Base-by-base conservation (phyloP, 768 basidiomycete genomes). In the Psilocybe cyanescens region DNA sequence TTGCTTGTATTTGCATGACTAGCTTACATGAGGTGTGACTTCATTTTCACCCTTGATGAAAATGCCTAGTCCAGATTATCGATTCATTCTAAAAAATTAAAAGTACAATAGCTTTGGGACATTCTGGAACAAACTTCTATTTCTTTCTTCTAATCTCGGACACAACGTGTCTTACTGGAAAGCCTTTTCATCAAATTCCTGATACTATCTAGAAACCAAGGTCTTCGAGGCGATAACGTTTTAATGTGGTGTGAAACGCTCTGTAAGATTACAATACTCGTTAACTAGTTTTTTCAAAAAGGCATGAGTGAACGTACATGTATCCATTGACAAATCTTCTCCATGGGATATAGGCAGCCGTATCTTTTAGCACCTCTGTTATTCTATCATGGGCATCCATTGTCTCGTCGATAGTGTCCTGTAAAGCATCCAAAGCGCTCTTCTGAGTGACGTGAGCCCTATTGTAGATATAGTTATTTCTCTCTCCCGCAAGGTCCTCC, bases 401-500 rank as follows among this genome's bases (percentile, higher is more conserved):
- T 6, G 59, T 56, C 19, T 60, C 59, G n/a, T 60, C 41, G 2
- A 50, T 45, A 4, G 48, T 50, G 16, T 60, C 59, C 29, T 41
- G 53, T 9, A 60, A 30, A 24, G 53, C 46, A 9, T 60, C 59
- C 4, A 17, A 31, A 28, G 39, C 12, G n/a, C 31, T 39, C 33
- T 51, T 55, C 17, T 55, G 17, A 2, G 54, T 30, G 8, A 44
- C 37, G 12, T 55, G 35, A 16, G 59, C 59, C 7, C 54, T 55
- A 24, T 35, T 55, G 47, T 53, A 56, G 4, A 60, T 47, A 17
- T 55, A 60, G 28, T 60, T 60, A 33, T 55, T 56, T 29, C 41
- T 60, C 12, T 60, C 59, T 51, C 54, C 59, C 7, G 45, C 54
- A 9, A 55, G 16, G 11, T 49, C 53, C 37, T 60, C 59, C 28